Evolutionary conservation across 164 flowering plant species (phyloP), one percentile per base, ranked within the genome.

Genomic region (Aristolochia fimbriata): DNA sequence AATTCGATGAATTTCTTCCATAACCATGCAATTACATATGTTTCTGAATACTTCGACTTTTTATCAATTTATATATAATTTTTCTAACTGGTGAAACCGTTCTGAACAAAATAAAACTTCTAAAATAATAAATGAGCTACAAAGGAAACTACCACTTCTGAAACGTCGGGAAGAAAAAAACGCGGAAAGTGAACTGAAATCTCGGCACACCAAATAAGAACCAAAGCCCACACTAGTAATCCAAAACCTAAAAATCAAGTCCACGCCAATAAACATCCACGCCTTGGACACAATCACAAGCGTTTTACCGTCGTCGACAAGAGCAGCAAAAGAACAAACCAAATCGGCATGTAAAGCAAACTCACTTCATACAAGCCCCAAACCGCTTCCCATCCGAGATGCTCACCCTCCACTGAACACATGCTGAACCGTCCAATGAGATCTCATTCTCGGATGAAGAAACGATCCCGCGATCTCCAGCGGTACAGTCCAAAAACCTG

Each of bases 341-440:
- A 22, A 52, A 17, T 20, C 37, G 16, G 16, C 14, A 47, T 47
- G 17, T 45, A 51, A 62, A 24, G 25, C 1, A 19, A 55, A 64
- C 62, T 37, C n/a, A 71, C 74, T 58, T 66, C 70, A 55, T 47
- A 62, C 58, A 62, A 24, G 58, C 52, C 57, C 70, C 66, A 71
- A 54, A 66, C 67, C 24, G 70, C 48, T 70, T 66, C 65, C 30
- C 55, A 63, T 62, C 64, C 31, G 49, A 70, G 47, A 57, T 57
- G 53, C 24, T 59, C 57, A 66, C 15, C 63, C 55, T 5, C 48
- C 54, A 52, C 55, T 23, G 21, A 58, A 47, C 23, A 15, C 12
- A 47, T 13, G 15, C 60, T 24, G 43, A 30, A 27, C 24, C 51
- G n/a, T 37, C 21, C 10, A 16, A 60, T 55, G 55, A 19, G 19